Base-by-base conservation (phyloP, 768 basidiomycete species). In the Mycena capillaripes region DNA sequence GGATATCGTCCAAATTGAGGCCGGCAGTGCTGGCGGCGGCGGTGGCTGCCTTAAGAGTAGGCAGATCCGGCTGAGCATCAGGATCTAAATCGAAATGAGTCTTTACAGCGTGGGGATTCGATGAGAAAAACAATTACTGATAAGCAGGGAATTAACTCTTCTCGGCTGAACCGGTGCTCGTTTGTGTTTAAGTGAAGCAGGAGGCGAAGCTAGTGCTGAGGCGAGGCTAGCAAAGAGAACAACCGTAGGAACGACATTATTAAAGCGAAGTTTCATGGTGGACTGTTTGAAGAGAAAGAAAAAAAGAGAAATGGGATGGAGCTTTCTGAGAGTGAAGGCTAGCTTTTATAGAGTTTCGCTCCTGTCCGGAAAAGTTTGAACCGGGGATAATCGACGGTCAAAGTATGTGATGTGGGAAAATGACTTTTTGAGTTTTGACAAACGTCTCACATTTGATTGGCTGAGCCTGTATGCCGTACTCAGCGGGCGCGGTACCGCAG, bases 1-100 rank as follows among this genome's bases (percentile, higher is more conserved):
- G 87, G 68, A 88, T 85, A 71, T 88, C 84, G 53, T 79, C 75
- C 46, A 87, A 82, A 72, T 86, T 66, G 14, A 74, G 38, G 16
- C 53, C 34, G 19, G 44, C 72, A 12, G 32, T 65, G 9, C n/a
- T 53, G 4, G 73, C 64, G 11, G 69, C 73, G 14, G 52, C 30
- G 3, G 30, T 66, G 19, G 70, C 70, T 17, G 34, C 64, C 3
- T 66, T 5, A 11, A 38, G 29, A 10, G 64, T 66, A 6, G 70
- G 70, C 23, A 71, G 59, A 17, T 53, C 50, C 2, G 70, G 70
- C 32, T 55, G 50, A 8, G 70, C 70, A 53, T 21, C 59, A 29
- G 53, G 63, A 36, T 58, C 70, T 66, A 17, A 27, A 32, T 38
- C 2, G 29, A 42, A 25, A 36, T 65, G 1, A 66, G 57, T 29